phyloP scores from a whole-genome alignment of 345 rosid genomes.

The Linum trigynum region DNA sequence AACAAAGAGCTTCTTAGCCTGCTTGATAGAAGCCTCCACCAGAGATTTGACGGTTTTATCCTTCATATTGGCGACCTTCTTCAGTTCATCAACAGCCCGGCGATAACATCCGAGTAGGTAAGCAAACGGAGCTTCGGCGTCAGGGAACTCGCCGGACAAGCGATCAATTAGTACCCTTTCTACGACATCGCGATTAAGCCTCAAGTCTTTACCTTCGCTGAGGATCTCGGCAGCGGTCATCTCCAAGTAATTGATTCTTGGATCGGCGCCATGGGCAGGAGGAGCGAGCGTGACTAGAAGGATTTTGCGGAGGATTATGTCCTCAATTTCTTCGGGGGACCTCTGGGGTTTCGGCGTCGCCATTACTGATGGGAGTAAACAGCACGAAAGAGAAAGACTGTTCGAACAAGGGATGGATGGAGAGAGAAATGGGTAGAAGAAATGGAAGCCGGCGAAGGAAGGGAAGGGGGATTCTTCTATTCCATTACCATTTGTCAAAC shows the following conservation, averaged over 20 bases:
- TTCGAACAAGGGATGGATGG: background rate
- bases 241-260: conserved; percentile 55
- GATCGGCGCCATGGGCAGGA: conserved; percentile 34
- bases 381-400: background rate
- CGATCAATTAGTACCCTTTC: conserved; percentile 82
- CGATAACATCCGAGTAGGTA: conserved; percentile 71
- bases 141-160: conserved; percentile 53
- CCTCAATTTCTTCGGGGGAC: conserved; percentile 74
- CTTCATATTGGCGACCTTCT: conserved; percentile 77
- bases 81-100: conserved; percentile 67
- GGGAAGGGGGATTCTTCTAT: no score
- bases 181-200: conserved; percentile 59
- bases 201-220: conserved; percentile 71
- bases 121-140: conserved; percentile 51
- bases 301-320: conserved; percentile 78
- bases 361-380: conserved; percentile 21
- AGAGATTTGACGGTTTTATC: conserved; percentile 55
- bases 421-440: no score
- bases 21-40: conserved; percentile 51
- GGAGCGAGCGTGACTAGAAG: conserved; percentile 42
- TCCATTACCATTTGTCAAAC: no score
- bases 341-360: conserved; percentile 54
- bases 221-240: conserved; percentile 89
- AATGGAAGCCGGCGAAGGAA: no score
- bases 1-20: conserved; percentile 57